phyloP scores from a whole-genome alignment of 2,329 filamentous ascomycete species.

The Ceratocystis cacaofunesta region DNA sequence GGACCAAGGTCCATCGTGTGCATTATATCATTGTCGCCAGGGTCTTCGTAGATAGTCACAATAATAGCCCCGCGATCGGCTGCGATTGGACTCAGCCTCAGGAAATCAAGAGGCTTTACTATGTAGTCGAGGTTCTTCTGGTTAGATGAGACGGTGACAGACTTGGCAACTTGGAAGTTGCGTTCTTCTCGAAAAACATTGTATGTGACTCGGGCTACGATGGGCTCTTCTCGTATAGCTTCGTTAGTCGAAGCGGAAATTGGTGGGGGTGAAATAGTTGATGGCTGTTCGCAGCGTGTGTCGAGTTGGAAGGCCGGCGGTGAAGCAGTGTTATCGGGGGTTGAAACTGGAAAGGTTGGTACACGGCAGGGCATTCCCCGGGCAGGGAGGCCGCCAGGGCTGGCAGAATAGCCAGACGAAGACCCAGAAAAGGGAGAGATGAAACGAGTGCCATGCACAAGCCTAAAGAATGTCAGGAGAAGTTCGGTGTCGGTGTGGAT shows the following conservation, averaged over 20 bases:
- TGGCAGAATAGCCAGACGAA: constrained; percentile 26
- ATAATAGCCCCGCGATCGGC: constrained; percentile 58
- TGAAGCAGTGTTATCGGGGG: constrained; percentile 21
- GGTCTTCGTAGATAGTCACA: constrained; percentile 67
- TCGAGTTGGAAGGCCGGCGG: constrained; percentile 25
- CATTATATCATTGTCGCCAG: constrained; percentile 57
- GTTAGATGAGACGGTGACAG: constrained; percentile 55
- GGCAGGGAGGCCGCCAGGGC: constrained; percentile 30
- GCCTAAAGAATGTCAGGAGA: constrained; percentile 29
- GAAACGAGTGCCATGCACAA: constrained; percentile 49
- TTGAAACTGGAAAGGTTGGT: constrained; percentile 11
- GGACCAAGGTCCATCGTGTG: constrained; percentile 65
- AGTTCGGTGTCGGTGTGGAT: background rate
- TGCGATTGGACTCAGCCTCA: constrained; percentile 52
- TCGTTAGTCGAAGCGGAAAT: constrained; percentile 23
- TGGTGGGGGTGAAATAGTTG: constrained; percentile 24
- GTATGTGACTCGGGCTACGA: constrained; percentile 70
- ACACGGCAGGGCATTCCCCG: constrained; percentile 26
- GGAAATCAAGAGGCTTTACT: constrained; percentile 63
- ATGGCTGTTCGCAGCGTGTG: constrained; percentile 26
- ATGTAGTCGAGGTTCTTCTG: constrained; percentile 56
- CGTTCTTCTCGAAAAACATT: constrained; percentile 74
- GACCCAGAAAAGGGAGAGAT: constrained; percentile 32
- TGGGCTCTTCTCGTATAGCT: constrained; percentile 39
- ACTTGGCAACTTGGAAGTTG: constrained; percentile 70